These are phyloP conservation scores for Arachnomyces sp. DNA, from an alignment of 2,329 filamentous ascomycete genomes.

Conservation along the genomic window DNA sequence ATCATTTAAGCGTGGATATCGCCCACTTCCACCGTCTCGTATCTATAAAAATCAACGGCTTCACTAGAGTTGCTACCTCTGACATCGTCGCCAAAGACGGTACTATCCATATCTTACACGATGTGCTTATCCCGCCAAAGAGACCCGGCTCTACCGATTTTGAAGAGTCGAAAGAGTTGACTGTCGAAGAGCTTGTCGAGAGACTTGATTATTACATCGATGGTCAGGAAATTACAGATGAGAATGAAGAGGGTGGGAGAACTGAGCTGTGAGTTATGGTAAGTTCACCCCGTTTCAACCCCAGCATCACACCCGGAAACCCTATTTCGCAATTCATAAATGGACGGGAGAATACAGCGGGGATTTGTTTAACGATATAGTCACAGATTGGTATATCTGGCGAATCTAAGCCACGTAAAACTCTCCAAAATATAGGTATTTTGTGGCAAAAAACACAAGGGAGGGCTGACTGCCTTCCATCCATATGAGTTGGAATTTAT, in stretches of 20 bases:
- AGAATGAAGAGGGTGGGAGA: no score
- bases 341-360: no score
- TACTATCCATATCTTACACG: constrained; percentile 68
- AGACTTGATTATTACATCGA: constrained; percentile 10
- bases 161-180: constrained; percentile 34
- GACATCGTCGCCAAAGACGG: constrained; percentile 72
- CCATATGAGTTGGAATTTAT: no score
- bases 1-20: constrained; percentile 64
- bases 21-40: constrained; percentile 60
- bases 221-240: background rate
- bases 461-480: no score
- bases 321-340: no score
- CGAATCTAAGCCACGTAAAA: background rate
- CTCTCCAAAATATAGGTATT: background rate
- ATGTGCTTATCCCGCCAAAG: constrained; percentile 70
- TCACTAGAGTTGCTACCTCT: constrained; percentile 55
- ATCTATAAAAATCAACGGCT: constrained; percentile 68
- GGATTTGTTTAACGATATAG: no score
- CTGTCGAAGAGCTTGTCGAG: constrained; percentile 9
- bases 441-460: background rate
- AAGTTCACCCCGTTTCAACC: no score
- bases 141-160: constrained; percentile 49
- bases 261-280: no score
- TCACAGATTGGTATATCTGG: no score
- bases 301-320: no score